Evolutionary conservation across 225 moss, liverwort and hornwort species (phyloP), one percentile per base, ranked within the genome.

Genomic region (Bryum argenteum): DNA sequence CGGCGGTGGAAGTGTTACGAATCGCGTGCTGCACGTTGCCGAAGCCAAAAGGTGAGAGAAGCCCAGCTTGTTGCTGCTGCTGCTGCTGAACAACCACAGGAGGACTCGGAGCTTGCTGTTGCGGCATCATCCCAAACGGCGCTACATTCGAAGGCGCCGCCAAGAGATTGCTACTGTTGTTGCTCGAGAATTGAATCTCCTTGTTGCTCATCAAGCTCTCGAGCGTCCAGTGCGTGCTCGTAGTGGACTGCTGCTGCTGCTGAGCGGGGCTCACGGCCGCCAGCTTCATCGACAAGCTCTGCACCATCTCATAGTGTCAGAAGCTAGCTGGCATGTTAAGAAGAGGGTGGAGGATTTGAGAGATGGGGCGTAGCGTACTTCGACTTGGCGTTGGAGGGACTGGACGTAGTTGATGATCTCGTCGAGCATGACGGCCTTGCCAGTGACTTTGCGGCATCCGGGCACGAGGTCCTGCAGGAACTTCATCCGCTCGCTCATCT

Each of bases 381-480:
- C 84, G 20, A 84, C 84, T 67, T 80, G 84, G 61, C 84, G 84
- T 59, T 84, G 84, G 6, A 84, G 77, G 9, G 77, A 84, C 23
- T 84, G 84, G 51, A 84, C 80, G 44, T 84, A 84, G 61, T 84
- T 84, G 69, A 84, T 84, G 21, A 84, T 84, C 41, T 84, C 84
- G 26, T 84, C 84, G 7, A 84, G 84, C 84, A 84, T 84, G 40
- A 84, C 71, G 17, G 84, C 84, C 59, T 84, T 84, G 28, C 84
- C 84, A 1, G 84, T 84, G 40, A 84, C 80, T 77, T 84, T 84
- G 54, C 69, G 77, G 73, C 84, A 84, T 4, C 84, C 84, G 0
- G 84, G 84, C 17, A 84, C 84, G 15, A 84, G 71, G 53, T 80
- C 84, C 60, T 84, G 84, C 70, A 84, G 23, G 41, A 45, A 84